A percentile compares a stretch with the other conserved stretches of the same genome.
These are phyloP conservation scores for Podospora bellae-mahoneyi DNA, from an alignment of 495 filamentous ascomycete genomes.

Conservation along the genomic window DNA sequence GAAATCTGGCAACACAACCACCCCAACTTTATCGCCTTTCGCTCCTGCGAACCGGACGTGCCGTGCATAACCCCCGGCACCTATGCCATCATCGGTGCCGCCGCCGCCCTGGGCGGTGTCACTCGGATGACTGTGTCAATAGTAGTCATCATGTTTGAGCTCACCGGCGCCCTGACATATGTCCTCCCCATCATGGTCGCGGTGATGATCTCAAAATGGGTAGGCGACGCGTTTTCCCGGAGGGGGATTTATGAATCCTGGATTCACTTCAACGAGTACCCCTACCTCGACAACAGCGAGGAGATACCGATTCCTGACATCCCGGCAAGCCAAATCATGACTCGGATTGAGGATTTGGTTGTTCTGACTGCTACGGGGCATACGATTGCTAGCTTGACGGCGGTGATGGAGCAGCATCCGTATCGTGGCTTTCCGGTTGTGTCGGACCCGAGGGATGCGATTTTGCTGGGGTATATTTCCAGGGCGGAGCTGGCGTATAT, in stretches of 20 bases:
- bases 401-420: conserved; percentile 65
- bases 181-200: conserved; percentile 99
- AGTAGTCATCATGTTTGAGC: conserved; percentile 98
- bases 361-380: conserved; percentile 83
- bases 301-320: conserved; percentile 80
- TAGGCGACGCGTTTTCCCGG: conserved; percentile 91
- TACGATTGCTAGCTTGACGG: conserved; percentile 70
- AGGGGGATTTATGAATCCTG: conserved; percentile 96
- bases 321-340: conserved; percentile 82
- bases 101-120: conserved; percentile 93
- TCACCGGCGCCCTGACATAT: conserved; percentile 93
- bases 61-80: conserved; percentile 91
- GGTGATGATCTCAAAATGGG: conserved; percentile 99
- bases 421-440: conserved; percentile 95
- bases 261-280: conserved; percentile 96
- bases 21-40: conserved; percentile 73
- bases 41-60: conserved; percentile 78
- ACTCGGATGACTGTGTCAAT: conserved; percentile 96
- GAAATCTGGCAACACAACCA: conserved; percentile 82
- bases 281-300: conserved; percentile 91
- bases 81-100: conserved; percentile 94
- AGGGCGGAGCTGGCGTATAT: conserved; percentile 84
- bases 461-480: conserved; percentile 89
- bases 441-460: conserved; percentile 65
- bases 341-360: conserved; percentile 81